phyloP scores from a whole-genome alignment of 208 protist genomes.

The Blechomonas ayalai region DNA sequence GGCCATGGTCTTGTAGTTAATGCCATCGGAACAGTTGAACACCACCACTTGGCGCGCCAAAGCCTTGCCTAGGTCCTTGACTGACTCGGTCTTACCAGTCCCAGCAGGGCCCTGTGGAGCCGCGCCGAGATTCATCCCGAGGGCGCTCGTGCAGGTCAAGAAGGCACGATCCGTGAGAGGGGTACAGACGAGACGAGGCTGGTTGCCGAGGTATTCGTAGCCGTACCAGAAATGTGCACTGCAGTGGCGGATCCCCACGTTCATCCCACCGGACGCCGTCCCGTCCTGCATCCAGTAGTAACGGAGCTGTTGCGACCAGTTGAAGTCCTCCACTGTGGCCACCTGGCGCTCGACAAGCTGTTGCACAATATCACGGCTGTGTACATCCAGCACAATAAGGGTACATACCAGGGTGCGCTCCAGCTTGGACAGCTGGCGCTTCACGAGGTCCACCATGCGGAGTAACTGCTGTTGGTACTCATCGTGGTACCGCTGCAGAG shows the following conservation, averaged over 20 bases:
- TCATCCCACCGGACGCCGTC: conserved; percentile 44
- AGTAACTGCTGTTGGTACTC: conserved; percentile 85
- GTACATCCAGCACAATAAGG: conserved; percentile 95
- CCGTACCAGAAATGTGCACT: conserved; percentile 90
- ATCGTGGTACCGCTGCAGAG: conserved; percentile 61
- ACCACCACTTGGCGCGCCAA: conserved; percentile 91
- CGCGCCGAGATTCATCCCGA: conserved; percentile 93
- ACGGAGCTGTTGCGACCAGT: conserved; percentile 92
- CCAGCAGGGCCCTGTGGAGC: conserved; percentile 93
- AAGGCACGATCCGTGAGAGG: conserved; percentile 95
- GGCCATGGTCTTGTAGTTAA: conserved; percentile 95
- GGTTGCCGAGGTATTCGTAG: conserved; percentile 96
- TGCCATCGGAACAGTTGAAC: conserved; percentile 96
- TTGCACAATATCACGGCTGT: conserved; percentile 94
- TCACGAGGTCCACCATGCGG: conserved; percentile 87
- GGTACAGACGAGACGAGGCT: conserved; percentile 95
- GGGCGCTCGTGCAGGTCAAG: conserved; percentile 90
- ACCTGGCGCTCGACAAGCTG: conserved; percentile 54
- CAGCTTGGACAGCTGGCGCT: conserved; percentile 76
- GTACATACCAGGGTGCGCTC: conserved; percentile 91
- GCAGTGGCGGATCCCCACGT: conserved; percentile 85
- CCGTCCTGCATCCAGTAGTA: conserved; percentile 91
- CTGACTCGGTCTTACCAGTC: conserved; percentile 96
- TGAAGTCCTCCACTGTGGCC: conserved; percentile 74
- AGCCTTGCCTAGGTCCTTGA: conserved; percentile 93